Conservation (phyloP, 164 flowering plant genomes). For the Echeveria elegans region DNA sequence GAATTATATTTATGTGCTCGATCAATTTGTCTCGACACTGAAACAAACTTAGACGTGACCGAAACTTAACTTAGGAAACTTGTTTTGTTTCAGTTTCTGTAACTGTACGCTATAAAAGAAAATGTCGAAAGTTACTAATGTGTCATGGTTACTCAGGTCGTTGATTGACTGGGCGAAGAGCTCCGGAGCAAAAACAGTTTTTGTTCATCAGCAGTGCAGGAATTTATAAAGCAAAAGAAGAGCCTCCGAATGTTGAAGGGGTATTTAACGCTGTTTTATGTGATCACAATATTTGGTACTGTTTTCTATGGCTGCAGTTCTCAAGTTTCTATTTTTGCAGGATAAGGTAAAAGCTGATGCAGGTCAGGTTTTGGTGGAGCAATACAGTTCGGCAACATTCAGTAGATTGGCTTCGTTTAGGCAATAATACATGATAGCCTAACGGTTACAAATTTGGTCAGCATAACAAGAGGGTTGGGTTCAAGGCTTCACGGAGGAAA, state of each 20-base stretch:
- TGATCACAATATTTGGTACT: background rate
- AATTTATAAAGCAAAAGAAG: conserved; percentile 82
- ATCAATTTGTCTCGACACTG: too few species aligned
- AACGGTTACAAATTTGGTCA: too few species aligned
- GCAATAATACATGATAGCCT: conserved; percentile 98
- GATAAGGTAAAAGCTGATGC: conserved; percentile 84
- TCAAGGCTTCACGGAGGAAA: too few species aligned
- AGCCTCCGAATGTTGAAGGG: conserved; percentile 99
- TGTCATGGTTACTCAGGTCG: conserved; percentile 48
- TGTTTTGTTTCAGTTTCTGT: background rate
- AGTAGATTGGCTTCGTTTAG: conserved; percentile 76
- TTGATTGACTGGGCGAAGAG: conserved; percentile 94
- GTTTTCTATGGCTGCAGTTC: background rate
- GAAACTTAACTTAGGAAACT: background rate
- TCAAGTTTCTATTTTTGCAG: conserved; percentile 27
- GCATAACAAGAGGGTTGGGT: too few species aligned
- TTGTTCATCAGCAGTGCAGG: conserved; percentile 97
- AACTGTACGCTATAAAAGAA: too few species aligned
- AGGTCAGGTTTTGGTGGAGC: conserved; percentile 81
- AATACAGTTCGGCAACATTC: conserved; percentile 58
- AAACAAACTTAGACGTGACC: background rate
- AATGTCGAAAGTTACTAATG: background rate
- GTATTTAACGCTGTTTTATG: conserved; percentile 23
- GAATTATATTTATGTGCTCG: too few species aligned
- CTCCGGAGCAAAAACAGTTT: conserved; percentile 72